These are phyloP conservation scores for Penicillium nordicum DNA, from an alignment of 2,329 filamentous ascomycete species.

Conservation along the genomic window DNA sequence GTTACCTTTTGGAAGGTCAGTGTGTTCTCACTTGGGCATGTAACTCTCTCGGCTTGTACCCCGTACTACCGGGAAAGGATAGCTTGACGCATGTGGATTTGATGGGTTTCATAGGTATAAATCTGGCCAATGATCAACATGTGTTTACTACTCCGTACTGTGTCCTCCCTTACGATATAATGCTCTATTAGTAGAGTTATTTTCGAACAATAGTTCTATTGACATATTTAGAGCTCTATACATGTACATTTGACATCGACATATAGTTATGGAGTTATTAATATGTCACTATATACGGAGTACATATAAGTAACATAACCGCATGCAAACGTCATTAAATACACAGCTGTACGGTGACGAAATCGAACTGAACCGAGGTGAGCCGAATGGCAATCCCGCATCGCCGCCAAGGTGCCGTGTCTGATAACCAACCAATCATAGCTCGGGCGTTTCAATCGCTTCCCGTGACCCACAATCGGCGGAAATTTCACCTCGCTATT, in stretches of 20 bases:
- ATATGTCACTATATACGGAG: too few species aligned
- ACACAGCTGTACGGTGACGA: slow-evolving; percentile 25
- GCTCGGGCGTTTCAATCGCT: slow-evolving; percentile 25
- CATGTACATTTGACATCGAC: background rate
- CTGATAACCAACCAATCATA: slow-evolving; percentile 27
- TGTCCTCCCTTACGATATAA: background rate
- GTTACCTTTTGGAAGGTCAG: background rate
- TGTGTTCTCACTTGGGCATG: background rate
- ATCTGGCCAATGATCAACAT: background rate
- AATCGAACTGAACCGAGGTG: slow-evolving; percentile 36
- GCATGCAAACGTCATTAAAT: slow-evolving; percentile 25
- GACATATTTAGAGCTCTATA: background rate
- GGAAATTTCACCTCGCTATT: slow-evolving; percentile 27
- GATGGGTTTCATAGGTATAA: background rate
- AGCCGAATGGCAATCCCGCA: slow-evolving; percentile 32
- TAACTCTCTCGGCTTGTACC: slow-evolving; percentile 11
- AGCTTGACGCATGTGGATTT: slow-evolving; percentile 10
- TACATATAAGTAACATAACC: background rate
- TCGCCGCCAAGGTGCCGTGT: slow-evolving; percentile 11
- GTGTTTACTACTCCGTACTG: background rate
- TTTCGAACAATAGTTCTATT: background rate
- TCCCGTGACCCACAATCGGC: slow-evolving; percentile 24
- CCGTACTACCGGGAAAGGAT: slow-evolving; percentile 3
- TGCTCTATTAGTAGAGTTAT: background rate
- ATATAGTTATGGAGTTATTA: too few species aligned